Evolutionary conservation across 495 filamentous ascomycete species (phyloP).

Genomic region (Astrothelium subdiscretum): DNA sequence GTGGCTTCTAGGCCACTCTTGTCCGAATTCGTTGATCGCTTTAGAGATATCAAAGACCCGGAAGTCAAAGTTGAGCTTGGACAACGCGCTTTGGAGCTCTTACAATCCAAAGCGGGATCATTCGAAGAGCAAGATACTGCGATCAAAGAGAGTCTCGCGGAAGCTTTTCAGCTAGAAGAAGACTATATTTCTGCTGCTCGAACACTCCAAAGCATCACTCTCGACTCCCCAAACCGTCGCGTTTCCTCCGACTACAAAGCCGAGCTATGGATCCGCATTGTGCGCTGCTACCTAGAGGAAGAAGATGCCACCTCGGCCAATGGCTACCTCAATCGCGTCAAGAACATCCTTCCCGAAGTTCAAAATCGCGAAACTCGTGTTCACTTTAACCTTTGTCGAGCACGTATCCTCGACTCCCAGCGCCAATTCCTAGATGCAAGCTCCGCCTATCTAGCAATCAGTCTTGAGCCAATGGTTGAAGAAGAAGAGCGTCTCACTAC

Average conservation of each 20-base stretch:
- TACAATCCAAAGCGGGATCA: constrained; percentile 55
- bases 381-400: constrained; percentile 81
- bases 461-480: constrained; percentile 59
- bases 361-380: constrained; percentile 57
- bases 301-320: constrained; percentile 83
- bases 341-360: constrained; percentile 75
- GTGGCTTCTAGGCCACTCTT: constrained; percentile 64
- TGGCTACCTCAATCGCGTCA: constrained; percentile 80
- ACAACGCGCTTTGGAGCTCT: constrained; percentile 50
- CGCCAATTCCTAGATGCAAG: constrained; percentile 84
- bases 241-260: constrained; percentile 70
- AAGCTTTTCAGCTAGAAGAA: constrained; percentile 70
- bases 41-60: constrained; percentile 41
- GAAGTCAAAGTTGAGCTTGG: constrained; percentile 60
- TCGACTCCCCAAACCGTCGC: constrained; percentile 75
- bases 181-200: constrained; percentile 70
- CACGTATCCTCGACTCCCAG: constrained; percentile 83
- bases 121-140: constrained; percentile 75
- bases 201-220: constrained; percentile 67
- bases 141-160: constrained; percentile 69
- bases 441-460: constrained; percentile 76
- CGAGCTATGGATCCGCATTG: constrained; percentile 81
- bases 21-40: constrained; percentile 48
- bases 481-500: constrained; percentile 79
- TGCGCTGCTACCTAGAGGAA: constrained; percentile 85